Conservation (phyloP, 2,329 filamentous ascomycete genomes). For the Monilinia vaccinii-corymbosi region DNA sequence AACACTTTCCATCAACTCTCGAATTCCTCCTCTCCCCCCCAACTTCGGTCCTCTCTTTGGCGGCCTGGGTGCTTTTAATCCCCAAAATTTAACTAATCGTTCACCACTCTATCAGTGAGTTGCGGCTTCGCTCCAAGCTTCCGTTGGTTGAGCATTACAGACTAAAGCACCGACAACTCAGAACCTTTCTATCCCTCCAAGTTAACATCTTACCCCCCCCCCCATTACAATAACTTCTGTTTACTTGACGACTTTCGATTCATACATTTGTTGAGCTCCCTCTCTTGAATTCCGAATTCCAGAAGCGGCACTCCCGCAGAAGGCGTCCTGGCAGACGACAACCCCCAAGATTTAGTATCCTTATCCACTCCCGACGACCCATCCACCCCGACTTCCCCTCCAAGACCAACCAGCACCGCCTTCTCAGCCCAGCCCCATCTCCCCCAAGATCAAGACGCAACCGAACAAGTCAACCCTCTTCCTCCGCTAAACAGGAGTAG, state of each 20-base stretch:
- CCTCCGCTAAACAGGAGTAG: not conserved
- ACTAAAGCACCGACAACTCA: not conserved
- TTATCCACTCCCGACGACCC: conserved; percentile 60
- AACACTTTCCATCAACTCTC: not conserved
- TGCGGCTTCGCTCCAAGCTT: not conserved
- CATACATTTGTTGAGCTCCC: not conserved
- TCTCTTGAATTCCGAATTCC: conserved; percentile 11
- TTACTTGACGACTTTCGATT: not conserved
- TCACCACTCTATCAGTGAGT: not conserved
- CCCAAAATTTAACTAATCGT: not conserved
- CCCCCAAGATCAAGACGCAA: conserved; percentile 16
- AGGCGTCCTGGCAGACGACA: conserved; percentile 68
- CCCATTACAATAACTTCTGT: not conserved
- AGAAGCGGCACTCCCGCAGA: conserved; percentile 39
- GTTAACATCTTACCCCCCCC: not conserved
- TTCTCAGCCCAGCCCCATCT: conserved; percentile 33
- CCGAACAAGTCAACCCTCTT: not conserved
- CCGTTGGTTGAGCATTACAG: not conserved
- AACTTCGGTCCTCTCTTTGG: not conserved
- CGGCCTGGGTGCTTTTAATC: not conserved
- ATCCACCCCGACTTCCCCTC: conserved; percentile 45
- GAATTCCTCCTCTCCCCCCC: not conserved
- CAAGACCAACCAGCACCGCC: conserved; percentile 39
- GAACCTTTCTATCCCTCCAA: not conserved
- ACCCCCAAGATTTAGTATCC: conserved; percentile 43